Evolutionary conservation across 306 rosid species (phyloP).

Genomic region (Lathyrus sativus): DNA sequence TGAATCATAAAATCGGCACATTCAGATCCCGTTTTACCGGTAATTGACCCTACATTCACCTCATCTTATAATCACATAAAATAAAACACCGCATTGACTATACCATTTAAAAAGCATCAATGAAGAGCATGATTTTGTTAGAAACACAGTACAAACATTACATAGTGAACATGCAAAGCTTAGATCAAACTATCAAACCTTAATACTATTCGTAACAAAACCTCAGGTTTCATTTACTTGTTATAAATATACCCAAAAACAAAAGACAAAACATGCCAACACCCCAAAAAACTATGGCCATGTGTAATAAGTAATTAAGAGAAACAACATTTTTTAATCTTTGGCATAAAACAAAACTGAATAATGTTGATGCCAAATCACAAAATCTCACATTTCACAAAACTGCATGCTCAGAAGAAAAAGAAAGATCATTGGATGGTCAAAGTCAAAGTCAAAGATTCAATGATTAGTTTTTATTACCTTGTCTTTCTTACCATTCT

Average conservation of each 20-base stretch:
- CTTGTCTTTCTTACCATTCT: slow-evolving; percentile 70
- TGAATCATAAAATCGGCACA: too few relatives aligned
- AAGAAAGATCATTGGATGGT: neutral
- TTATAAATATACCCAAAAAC: neutral
- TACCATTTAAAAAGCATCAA: slow-evolving; percentile 17
- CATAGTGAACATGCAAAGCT: slow-evolving; percentile 39
- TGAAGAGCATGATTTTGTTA: neutral
- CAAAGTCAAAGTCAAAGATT: slow-evolving; percentile 4
- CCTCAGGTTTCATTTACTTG: too few relatives aligned
- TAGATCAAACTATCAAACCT: too few relatives aligned
- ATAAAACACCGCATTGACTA: slow-evolving; percentile 13
- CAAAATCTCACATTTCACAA: slow-evolving; percentile 42
- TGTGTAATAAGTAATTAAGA: neutral
- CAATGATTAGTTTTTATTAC: slow-evolving; percentile 41
- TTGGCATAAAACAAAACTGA: too few relatives aligned
- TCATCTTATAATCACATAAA: too few relatives aligned
- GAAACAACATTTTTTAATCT: neutral
- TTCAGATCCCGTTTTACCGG: too few relatives aligned
- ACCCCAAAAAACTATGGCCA: neutral
- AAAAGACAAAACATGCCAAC: slow-evolving; percentile 18
- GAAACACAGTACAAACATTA: slow-evolving; percentile 30
- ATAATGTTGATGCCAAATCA: slow-evolving; percentile 6
- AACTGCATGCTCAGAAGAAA: neutral
- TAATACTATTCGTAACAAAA: too few relatives aligned
- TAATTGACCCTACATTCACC: too few relatives aligned